Evolutionary conservation across 495 filamentous ascomycete genomes (phyloP), one percentile per base, ranked within the genome.

Genomic region (Aspergillus wentii): DNA sequence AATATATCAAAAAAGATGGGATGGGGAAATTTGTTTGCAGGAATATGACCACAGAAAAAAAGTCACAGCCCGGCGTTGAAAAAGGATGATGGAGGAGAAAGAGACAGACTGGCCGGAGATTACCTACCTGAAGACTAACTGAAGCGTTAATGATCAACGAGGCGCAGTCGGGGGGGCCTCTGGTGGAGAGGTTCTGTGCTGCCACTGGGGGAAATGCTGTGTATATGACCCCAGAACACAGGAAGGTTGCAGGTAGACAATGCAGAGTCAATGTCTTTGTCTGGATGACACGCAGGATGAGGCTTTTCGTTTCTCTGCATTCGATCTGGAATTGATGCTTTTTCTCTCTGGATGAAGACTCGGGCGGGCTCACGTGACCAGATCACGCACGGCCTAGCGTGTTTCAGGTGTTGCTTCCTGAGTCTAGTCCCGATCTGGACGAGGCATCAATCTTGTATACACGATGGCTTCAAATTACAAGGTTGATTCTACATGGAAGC

Each of bases 371-470:
- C 50, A 54, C 46, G 50, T 54, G 50, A 54, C 34, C 7, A n/a
- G 10, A 5, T 30, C 38, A 30, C 52, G 51, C 47, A 49, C 41
- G 53, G 43, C 8, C 30, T 62, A 56, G 58, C 46, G 62, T 56
- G 62, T 64, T 63, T 66, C 62, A 64, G 49, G 39, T 54, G 23
- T 36, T 13, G 39, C 21, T 51, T 29, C 40, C 44, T 47, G n/a
- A 27, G n/a, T n/a, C n/a, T n/a, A n/a, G n/a, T n/a, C n/a, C n/a
- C n/a, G n/a, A n/a, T n/a, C n/a, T n/a, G n/a, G n/a, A n/a, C n/a
- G n/a, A n/a, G n/a, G n/a, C n/a, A n/a, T n/a, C n/a, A n/a, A n/a
- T n/a, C n/a, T n/a, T n/a, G n/a, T n/a, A n/a, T n/a, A n/a, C n/a
- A n/a, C n/a, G n/a, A n/a, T n/a, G n/a, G n/a, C n/a, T n/a, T n/a